Evolutionary conservation across 2,329 filamentous ascomycete genomes (phyloP), one percentile per base, ranked within the genome.

Genomic region (Pseudopithomyces chartarum): DNA sequence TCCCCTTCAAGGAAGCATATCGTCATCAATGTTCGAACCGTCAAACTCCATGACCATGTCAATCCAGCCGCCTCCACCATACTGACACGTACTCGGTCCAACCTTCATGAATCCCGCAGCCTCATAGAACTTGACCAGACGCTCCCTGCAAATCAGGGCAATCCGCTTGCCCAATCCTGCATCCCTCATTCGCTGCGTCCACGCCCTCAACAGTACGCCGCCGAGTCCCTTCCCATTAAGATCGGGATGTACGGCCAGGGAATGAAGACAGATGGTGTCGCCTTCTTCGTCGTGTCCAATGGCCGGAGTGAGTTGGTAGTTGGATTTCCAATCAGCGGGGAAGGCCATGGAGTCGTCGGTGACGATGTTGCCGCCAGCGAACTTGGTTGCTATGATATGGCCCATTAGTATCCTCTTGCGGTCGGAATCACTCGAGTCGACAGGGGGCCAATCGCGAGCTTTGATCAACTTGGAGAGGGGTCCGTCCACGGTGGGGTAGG

Each of bases 1-100:
- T n/a, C n/a, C n/a, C n/a, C n/a, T 23, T 51, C 48, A 51, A 51
- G 48, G 48, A 6, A 42, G 50, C 32, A 34, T 60, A 22, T 68
- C 64, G 10, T 64, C 57, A 2, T 59, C 50, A 23, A 50, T 39
- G 42, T 36, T 49, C 10, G 43, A 59, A 26, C 56, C 54, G 26
- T 69, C 64, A 45, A 75, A 74, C 34, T 74, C 73, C 40, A 74
- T 45, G 5, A 92, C 90, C 90, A 97, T 87, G 72, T 95, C 88
- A 64, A 86, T 82, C 92, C 92, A 97, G 17, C 86, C 88, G 32
- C 91, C 90, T 36, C 91, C 91, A 19, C 88, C 90, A 76, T 92
- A 92, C 56, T 84, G 81, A 49, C 86, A 88, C 57, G 84, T 78
- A 73, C 91, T 95, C 48, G 82, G 79, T 0, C 92, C 91, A 29